Base-by-base conservation (phyloP, 2,329 filamentous ascomycete species). In the Pseudogymnoascus sp. region DNA sequence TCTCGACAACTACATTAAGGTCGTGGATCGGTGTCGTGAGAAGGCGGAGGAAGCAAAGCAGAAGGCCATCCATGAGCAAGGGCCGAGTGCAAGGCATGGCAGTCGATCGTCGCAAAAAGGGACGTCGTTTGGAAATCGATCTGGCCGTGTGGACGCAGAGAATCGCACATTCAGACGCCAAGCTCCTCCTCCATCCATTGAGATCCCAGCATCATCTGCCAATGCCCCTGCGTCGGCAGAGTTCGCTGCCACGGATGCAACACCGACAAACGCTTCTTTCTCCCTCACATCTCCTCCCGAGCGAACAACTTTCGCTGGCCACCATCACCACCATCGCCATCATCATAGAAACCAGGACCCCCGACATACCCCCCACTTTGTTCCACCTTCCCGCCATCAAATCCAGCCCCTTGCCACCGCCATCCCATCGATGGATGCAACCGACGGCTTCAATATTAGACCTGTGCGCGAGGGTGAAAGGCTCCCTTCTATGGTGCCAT, bases 1-100 rank as follows among this genome's bases (percentile, higher is more conserved):
- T 60, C 85, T 99, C 63, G 91, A 97, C 76, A 97, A 97, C 75
- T 99, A 99, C 76, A 93, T 97, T 77, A 91, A 95, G 72, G 91
- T 97, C 63, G 87, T 97, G 66, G 93, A 97, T 69, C 93, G 91
- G 75, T 90, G 89, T 72, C 88, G 90, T 64, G 90, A 94, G 72
- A 90, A 90, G 76, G 87, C 87, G 30, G 91, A 97, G 70, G 84
- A 96, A 71, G 82, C 85, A 60, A 94, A 95, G 70, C 81, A 85
- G 69, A 89, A 90, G 69, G 66, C 66, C 25, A 35, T 67, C 12
- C 66, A 70, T 50, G 71, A 71, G 53, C 66, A 67, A 20, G 58
- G 77, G 76, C 58, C 75, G 75, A 65, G 75, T 72, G 58, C 67
- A 53, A 62, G 60, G 39, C 66, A 69, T 59, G 28, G 37, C 59